Evolutionary conservation across 225 moss, liverwort and hornwort genomes (phyloP), one percentile per base, ranked within the genome.

Genomic region (Marchantia paleacea): DNA sequence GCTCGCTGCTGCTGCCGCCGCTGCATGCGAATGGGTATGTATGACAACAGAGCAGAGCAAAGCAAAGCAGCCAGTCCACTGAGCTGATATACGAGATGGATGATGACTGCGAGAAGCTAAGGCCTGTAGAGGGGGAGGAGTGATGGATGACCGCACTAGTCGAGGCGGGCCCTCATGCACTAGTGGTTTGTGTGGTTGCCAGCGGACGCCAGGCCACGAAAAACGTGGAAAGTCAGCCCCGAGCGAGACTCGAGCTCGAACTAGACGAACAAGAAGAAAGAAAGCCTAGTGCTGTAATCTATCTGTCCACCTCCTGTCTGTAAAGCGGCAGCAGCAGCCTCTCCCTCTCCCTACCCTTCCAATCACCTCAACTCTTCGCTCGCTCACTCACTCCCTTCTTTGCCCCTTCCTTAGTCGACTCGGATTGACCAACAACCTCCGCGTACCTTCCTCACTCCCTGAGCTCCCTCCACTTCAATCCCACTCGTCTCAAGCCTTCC

Each of bases 291-390:
- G 12, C 68, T 68, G 29, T 29, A 30, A 55, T 74, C 74, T 74
- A 74, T 16, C 74, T 55, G 55, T 54, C 20, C 74, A 28, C n/a
- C 74, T 74, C 54, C 54, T 74, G 74, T 74, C 74, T 26, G 74
- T 29, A 10, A 51, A 72, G 52, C 10, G n/a, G 6, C 39, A 22
- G n/a, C 20, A n/a, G 51, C 72, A 47, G 18, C 20, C 50, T 72
- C 50, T 11, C 50, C 20, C 14, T 2, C 28, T 28, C 66, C 39
- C 39, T 39, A 39, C 39, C 39, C 39, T 39, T 39, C 3, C 66
- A 11, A 10, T 29, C 26, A 66, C 12, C 66, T 19, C 66, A 7
- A 31, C 20, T 16, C 28, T 69, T 19, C n/a, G 3, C 39, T 39
- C 39, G 3, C 39, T 39, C 39, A 5, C 70, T 48, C 68, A 6